Evolutionary conservation across 108 stramenopile genomes (phyloP), one percentile per base, ranked within the genome.

Genomic region (Discostella pseudostelligera): DNA sequence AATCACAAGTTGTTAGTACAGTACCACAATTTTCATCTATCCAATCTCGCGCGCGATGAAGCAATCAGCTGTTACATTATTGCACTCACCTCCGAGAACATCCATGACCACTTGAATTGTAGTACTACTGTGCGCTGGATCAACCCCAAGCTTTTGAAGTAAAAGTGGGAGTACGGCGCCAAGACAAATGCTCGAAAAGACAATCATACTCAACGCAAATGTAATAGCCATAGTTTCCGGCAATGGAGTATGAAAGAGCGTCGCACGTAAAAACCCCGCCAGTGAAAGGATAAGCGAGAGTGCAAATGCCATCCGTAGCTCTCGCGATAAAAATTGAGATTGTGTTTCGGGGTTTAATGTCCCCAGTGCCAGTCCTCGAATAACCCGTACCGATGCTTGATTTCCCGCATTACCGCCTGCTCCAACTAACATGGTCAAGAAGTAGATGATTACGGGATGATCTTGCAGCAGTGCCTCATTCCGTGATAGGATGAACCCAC

Each of bases 41-140:
- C n/a, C n/a, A n/a, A n/a, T n/a, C 43, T 16, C 43, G 43, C 43
- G 43, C 13, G 16, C 1, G 21, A 50, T 25, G 8, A 25, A 3
- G 21, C 21, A 50, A 50, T 25, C 9, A 0, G 8, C 14, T 22
- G 14, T 14, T 6, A 45, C 3, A 3, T 45, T 17, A 3, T 20
- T 1, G 7, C 21, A 10, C 49, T 50, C 24, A 50, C 28, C 79
- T 74, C 63, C 68, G 39, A 75, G 44, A 25, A 70, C 67, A 59
- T 80, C 74, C 67, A 75, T 75, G 1, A 70, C 29, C 21, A 86
- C 88, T 69, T 96, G 94, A 48, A 96, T 96, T 1, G 87, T 89
- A 1, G 94, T 96, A 17, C 85, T 86, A 69, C 84, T 82, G 69
- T 96, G 91, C 11, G 94, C 94, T n/a, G 94, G 90, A 81, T 96